phyloP scores from a whole-genome alignment of 2,329 filamentous ascomycete genomes.

The Pseudocercospora vitis region DNA sequence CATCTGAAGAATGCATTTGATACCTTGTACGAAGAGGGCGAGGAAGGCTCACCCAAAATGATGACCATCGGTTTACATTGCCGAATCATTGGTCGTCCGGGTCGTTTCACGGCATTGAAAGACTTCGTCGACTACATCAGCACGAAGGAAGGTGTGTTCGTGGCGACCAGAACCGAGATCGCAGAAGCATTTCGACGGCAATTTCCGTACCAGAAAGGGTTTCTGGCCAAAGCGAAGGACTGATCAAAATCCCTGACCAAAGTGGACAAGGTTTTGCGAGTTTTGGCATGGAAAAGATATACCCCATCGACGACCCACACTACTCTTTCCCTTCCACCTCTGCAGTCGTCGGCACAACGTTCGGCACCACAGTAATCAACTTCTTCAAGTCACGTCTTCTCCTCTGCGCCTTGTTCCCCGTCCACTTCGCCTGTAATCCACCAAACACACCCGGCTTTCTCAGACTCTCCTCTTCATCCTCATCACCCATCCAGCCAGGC shows the following conservation, averaged over 20 bases:
- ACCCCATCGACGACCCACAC: no score
- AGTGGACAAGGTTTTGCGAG: no score
- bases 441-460: slow-evolving; percentile 21
- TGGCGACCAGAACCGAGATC: slow-evolving; percentile 55
- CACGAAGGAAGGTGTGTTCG: slow-evolving; percentile 55
- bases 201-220: slow-evolving; percentile 47
- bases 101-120: slow-evolving; percentile 52
- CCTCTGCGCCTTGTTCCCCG: slow-evolving; percentile 32
- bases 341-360: no score
- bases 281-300: no score
- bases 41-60: slow-evolving; percentile 55
- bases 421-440: slow-evolving; percentile 26
- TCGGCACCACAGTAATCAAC: slow-evolving; percentile 35
- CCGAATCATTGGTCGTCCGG: slow-evolving; percentile 55
- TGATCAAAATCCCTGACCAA: no score
- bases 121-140: slow-evolving; percentile 57
- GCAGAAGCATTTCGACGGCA: slow-evolving; percentile 51
- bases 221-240: slow-evolving; percentile 18
- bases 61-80: slow-evolving; percentile 59
- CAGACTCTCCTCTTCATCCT: slow-evolving; percentile 13
- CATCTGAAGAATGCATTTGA: slow-evolving; percentile 57
- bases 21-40: slow-evolving; percentile 55
- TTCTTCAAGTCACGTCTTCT: slow-evolving; percentile 37
- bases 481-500: neutral
- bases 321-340: no score